Conservation (phyloP, 2,329 filamentous ascomycete genomes). For the Arthroderma sp. region DNA sequence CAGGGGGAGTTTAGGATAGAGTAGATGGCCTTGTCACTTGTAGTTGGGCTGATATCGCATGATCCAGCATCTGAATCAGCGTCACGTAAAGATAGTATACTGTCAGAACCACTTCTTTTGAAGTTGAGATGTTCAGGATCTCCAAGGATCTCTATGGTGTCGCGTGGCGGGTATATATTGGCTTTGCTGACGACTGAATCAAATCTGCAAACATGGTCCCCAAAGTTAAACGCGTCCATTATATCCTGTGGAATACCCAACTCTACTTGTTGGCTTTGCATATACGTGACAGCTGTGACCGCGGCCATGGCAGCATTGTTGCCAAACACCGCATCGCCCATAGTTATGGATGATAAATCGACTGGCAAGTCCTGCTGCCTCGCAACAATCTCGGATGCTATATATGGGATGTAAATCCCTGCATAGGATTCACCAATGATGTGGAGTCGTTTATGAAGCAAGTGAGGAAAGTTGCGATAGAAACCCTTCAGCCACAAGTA, state of each 20-base stretch:
- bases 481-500: constrained; percentile 21
- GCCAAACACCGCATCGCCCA: constrained; percentile 25
- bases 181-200: constrained; percentile 17
- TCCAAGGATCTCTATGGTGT: constrained; percentile 19
- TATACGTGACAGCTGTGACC: constrained; percentile 17
- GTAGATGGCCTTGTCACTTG: constrained; percentile 13
- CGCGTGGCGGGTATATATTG: constrained; percentile 18
- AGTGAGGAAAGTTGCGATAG: constrained; percentile 18
- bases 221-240: constrained; percentile 17
- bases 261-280: constrained; percentile 14
- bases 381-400: constrained; percentile 20
- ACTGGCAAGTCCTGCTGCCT: constrained; percentile 17
- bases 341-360: constrained; percentile 22
- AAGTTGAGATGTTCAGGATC: constrained; percentile 21
- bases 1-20: constrained; percentile 24
- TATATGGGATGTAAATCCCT: constrained; percentile 26
- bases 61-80: constrained; percentile 7
- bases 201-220: constrained; percentile 23
- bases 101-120: constrained; percentile 4
- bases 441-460: constrained; percentile 18
- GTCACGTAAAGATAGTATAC: background rate
- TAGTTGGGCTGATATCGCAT: constrained; percentile 17
- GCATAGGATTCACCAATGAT: constrained; percentile 28
- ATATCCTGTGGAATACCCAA: constrained; percentile 19
- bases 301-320: constrained; percentile 24